Conservation (phyloP, 805 yeast species). For the Kodamaea neixiangensis region DNA sequence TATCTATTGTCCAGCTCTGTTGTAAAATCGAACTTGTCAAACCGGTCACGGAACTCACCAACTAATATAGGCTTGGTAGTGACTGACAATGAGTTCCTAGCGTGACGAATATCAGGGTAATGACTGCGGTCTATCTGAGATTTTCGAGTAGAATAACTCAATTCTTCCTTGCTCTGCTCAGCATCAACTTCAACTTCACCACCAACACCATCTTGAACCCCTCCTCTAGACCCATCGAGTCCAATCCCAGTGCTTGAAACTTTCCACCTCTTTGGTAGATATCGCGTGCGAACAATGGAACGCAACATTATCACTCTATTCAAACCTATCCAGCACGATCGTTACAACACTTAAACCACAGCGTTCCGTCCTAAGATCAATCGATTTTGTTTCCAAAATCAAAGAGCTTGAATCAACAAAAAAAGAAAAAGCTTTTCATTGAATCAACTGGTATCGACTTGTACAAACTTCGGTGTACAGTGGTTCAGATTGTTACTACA, state of each 20-base stretch:
- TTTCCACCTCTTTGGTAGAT: background rate
- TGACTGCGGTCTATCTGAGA: conserved; percentile 10
- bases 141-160: conserved; percentile 7
- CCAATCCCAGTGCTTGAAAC: background rate
- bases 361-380: no score
- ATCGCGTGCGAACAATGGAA: background rate
- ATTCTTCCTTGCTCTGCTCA: background rate
- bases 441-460: background rate
- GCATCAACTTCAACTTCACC: background rate
- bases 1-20: conserved; percentile 12
- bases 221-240: background rate
- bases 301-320: background rate
- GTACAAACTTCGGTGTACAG: background rate
- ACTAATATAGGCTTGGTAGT: conserved; percentile 28
- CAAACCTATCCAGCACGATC: background rate
- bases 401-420: background rate
- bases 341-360: no score
- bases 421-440: background rate
- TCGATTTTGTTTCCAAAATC: background rate
- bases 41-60: conserved; percentile 39
- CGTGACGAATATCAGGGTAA: conserved; percentile 23
- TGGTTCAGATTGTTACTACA: background rate
- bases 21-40: conserved; percentile 20
- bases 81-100: conserved; percentile 12
- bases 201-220: background rate